Evolutionary conservation across 2,329 filamentous ascomycete genomes (phyloP), one percentile per base, ranked within the genome.

Genomic region (Zalaria obscura): DNA sequence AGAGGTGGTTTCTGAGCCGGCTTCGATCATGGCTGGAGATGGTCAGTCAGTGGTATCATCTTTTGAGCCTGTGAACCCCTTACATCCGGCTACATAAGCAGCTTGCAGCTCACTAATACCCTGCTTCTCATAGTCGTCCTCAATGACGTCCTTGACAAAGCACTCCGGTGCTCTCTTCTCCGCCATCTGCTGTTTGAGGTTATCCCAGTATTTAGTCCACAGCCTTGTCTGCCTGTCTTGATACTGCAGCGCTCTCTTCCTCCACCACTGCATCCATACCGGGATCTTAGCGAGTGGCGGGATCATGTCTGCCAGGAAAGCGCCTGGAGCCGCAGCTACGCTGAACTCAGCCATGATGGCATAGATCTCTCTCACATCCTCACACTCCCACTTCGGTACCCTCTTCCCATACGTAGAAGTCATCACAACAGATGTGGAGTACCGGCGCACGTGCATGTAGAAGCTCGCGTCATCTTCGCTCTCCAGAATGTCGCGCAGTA

Each of bases 401-500:
- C 57, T 51, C 39, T 48, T 41, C 26, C 57, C 58, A 46, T 59
- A 60, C 6, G 55, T 60, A 46, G 52, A 57, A 9, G 56, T 60
- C 56, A 59, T 61, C 34, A 61, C 57, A 7, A 59, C 54, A 45
- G 52, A 55, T 25, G 55, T 52, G 1, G 56, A 55, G 45, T 55
- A 58, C 28, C 57, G 43, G 9, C 50, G 42, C 4, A 49, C 40
- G 36, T 52, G 47, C 25, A 41, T 34, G 28, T 50, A 52, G 11
- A 51, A 50, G 10, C 35, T 42, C 5, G 38, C 28, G 9, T 56
- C 46, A 27, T 54, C 51, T 1, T 47, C 52, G 40, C 60, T 62
- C 3, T 49, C 55, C 9, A 59, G 44, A 0, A 70, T 45, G 41
- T 69, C 64, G 43, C 55, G 57, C 4, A 68, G 46, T 31, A 70